Conservation (phyloP, 2,329 filamentous ascomycete genomes). For the Fusarium tjaetaba region DNA sequence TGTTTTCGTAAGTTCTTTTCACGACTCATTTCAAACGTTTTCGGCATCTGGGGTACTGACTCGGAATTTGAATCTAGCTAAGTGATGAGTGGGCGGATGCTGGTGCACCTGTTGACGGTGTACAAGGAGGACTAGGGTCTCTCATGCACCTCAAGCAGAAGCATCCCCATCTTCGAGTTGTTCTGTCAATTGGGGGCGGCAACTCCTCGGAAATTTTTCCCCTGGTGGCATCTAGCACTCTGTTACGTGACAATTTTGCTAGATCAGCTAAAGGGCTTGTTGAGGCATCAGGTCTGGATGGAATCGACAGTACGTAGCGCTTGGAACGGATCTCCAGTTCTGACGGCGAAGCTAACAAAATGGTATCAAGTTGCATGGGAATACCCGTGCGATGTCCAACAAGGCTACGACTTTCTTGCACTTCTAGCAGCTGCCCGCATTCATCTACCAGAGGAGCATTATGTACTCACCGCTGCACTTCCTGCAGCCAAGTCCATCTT, state of each 20-base stretch:
- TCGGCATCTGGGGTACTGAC: conserved; percentile 39
- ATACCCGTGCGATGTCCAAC: conserved; percentile 71
- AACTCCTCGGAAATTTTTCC: conserved; percentile 74
- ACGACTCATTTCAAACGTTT: conserved; percentile 1
- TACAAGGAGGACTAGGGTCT: conserved; percentile 76
- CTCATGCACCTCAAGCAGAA: conserved; percentile 77
- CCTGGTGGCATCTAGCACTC: conserved; percentile 68
- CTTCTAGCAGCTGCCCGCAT: conserved; percentile 74
- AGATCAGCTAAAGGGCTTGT: conserved; percentile 73
- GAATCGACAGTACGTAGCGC: conserved; percentile 72
- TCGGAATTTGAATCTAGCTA: conserved; percentile 60
- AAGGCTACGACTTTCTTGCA: conserved; percentile 76
- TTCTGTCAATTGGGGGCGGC: conserved; percentile 80
- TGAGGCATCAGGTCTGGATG: conserved; percentile 69
- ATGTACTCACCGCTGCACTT: conserved; percentile 76
- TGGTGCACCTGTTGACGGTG: conserved; percentile 76
- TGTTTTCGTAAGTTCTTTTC: conserved; percentile 72
- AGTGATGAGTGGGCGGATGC: conserved; percentile 83
- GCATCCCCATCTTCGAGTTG: conserved; percentile 76
- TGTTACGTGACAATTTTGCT: conserved; percentile 75
- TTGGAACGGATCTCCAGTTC: neutral
- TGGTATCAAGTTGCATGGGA: conserved; percentile 77
- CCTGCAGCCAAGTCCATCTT: conserved; percentile 74
- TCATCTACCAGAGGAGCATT: conserved; percentile 74
- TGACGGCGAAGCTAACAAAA: conserved; percentile 15